Conservation (phyloP, 2,329 filamentous ascomycete genomes). For the Chaetomium globosum region DNA sequence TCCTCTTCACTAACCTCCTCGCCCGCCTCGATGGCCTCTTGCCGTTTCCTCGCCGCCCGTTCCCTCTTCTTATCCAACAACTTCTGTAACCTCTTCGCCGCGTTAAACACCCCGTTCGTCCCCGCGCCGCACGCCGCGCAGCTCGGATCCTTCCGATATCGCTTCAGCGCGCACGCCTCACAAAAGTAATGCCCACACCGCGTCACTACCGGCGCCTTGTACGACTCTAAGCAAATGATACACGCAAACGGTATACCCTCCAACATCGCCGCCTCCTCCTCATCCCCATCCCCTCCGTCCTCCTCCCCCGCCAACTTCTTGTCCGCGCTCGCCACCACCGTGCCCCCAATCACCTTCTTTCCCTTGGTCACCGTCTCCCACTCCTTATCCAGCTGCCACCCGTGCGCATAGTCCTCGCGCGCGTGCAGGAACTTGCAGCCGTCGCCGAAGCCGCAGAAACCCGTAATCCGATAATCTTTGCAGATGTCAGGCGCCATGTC, state of each 20-base stretch:
- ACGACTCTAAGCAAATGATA: conserved; percentile 78
- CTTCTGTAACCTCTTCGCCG: conserved; percentile 79
- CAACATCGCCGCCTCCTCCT: conserved; percentile 64
- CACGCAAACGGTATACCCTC: conserved; percentile 88
- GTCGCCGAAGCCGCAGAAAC: conserved; percentile 72
- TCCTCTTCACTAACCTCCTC: conserved; percentile 54
- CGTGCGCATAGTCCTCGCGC: conserved; percentile 79
- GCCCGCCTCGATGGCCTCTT: conserved; percentile 55
- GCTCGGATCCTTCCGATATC: conserved; percentile 82
- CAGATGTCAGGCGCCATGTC: conserved; percentile 94
- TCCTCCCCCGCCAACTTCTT: conserved; percentile 41
- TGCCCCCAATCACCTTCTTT: conserved; percentile 64
- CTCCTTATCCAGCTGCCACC: conserved; percentile 92
- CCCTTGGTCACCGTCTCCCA: conserved; percentile 86
- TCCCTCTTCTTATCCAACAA: conserved; percentile 74
- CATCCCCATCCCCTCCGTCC: conserved; percentile 64
- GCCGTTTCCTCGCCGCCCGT: conserved; percentile 60
- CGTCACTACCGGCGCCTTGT: conserved; percentile 80
- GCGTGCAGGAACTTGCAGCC: conserved; percentile 80
- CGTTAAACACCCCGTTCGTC: conserved; percentile 88
- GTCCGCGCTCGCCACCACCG: conserved; percentile 62
- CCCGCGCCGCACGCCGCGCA: conserved; percentile 85
- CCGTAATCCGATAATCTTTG: conserved; percentile 69
- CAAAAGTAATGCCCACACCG: conserved; percentile 97
- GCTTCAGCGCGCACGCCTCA: conserved; percentile 80